Evolutionary conservation across 257 asterid genomes (phyloP), one percentile per base, ranked within the genome.

Genomic region (Solanum rostratum): DNA sequence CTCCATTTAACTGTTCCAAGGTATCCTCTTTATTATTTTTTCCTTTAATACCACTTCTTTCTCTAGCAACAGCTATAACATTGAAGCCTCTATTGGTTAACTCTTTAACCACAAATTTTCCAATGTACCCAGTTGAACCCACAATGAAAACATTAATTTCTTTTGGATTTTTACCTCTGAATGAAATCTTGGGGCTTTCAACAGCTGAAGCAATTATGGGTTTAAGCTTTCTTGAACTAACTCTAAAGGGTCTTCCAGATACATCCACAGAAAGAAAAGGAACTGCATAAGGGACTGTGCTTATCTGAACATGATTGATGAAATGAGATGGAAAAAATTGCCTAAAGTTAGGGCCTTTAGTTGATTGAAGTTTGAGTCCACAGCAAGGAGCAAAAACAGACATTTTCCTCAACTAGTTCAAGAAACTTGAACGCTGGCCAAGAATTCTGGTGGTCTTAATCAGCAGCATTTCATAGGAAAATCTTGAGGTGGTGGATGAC

Each of bases 41-140:
- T 16, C 97, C 98, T 86, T 73, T 91, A 68, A 88, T 93, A 6
- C 99, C 98, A 85, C 98, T 96, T 79, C 65, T 93, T 84, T 95
- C 99, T 86, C 98, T 93, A 8, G 98, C 97, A 83, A 95, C 69
- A 37, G 98, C 97, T 29, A 92, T 94, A 3, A 96, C 99, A 87
- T 94, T 96, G 29, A 93, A 95, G 87, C 98, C 98, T 84, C 98
- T 94, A n/a, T 86, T 88, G 37, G 90, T 88, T 10, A 96, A 82
- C 91, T 96, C 97, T 65, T 87, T 88, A 50, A 93, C 98, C 30
- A 94, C 98, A 90, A 93, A 95, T 73, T 92, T 96, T 27, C 99
- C 99, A 83, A 96, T 95, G 74, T 96, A 96, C 63, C 98, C 98
- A 24, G 99, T 96, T 43, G 99, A 93, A 41, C 99, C 98, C 87